Base-by-base conservation (phyloP, 2,329 filamentous ascomycete species). In the Mariannaea elegans region DNA sequence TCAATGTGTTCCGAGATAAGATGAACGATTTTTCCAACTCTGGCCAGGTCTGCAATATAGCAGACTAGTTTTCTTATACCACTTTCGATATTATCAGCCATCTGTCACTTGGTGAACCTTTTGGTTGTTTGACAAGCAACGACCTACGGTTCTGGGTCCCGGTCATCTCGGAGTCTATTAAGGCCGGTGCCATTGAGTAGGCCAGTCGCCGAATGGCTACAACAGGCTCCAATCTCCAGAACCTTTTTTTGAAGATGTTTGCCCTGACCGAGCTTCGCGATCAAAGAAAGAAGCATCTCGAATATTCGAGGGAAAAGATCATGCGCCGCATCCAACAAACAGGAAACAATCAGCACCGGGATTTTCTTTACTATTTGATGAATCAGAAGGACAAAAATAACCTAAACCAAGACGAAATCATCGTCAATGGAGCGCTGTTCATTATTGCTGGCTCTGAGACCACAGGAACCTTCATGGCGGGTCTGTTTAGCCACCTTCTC, bases 321-420 rank as follows among this genome's bases (percentile, higher is more conserved):
- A 67, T 74, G 47, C 67, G 67, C 39, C 68, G 72, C 14, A 68
- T 73, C 46, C 59, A 63, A 12, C 60, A 65, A 31, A 60, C 62
- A 8, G 57, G 50, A 24, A 59, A 16, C 14, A 48, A 59, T 34
- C 56, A 59, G 29, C 56, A 59, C 21, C 49, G 72, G 41, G 76
- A 78, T 50, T 77, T 79, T 48, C 64, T 79, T 7, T 73, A 73
- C 55, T 75, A 76, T 49, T 72, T 78, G 31, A 69, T 77, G 46
- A 70, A 72, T 12, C 71, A 75, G 51, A 72, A 76, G 52, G 70
- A 72, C 16, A 74, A 76, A 61, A 71, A 73, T 14, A 70, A 74
- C 32, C 65, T 76, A 23, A 66, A 62, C 19, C 65, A 72, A 34
- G 68, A 74, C 51, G 74, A 76, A 58, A 74, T 76, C 46, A 72